Evolutionary conservation across 1,139 yeast genomes (phyloP).

Genomic region (Pichia sp.): DNA sequence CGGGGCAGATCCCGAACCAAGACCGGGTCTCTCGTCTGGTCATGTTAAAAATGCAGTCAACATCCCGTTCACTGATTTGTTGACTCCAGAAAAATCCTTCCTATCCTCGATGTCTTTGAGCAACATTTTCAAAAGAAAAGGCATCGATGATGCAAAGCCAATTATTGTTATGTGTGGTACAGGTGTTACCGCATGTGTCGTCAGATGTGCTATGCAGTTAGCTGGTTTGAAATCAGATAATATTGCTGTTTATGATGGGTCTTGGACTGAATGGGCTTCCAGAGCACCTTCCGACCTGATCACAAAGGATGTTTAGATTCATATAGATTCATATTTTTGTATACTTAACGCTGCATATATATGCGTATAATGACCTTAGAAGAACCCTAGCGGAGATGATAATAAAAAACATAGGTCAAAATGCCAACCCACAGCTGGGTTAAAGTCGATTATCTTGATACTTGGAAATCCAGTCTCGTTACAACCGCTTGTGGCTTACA

Average conservation of each 20-base stretch:
- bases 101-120: conserved; percentile 39
- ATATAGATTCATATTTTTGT: background rate
- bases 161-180: conserved; percentile 89
- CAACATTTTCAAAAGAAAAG: conserved; percentile 33
- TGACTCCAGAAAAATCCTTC: conserved; percentile 43
- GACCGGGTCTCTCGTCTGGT: conserved; percentile 81
- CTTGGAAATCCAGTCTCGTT: background rate
- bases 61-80: conserved; percentile 63
- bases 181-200: conserved; percentile 86
- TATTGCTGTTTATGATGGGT: conserved; percentile 81
- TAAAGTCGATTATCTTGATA: too few relatives aligned
- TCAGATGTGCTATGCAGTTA: conserved; percentile 60
- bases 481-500: background rate
- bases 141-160: conserved; percentile 43
- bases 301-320: conserved; percentile 17
- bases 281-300: conserved; percentile 24
- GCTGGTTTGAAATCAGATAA: conserved; percentile 40
- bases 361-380: too few relatives aligned
- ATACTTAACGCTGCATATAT: background rate
- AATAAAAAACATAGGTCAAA: too few relatives aligned
- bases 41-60: conserved; percentile 78
- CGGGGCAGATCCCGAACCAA: conserved; percentile 79
- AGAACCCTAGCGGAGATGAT: too few relatives aligned
- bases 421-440: too few relatives aligned
- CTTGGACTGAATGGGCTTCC: conserved; percentile 60